Percentiles rank a stretch among this genome's conserved stretches.
These are phyloP conservation scores for Mimosa bimucronata DNA, from an alignment of 306 rosid genomes.

Conservation along the genomic window DNA sequence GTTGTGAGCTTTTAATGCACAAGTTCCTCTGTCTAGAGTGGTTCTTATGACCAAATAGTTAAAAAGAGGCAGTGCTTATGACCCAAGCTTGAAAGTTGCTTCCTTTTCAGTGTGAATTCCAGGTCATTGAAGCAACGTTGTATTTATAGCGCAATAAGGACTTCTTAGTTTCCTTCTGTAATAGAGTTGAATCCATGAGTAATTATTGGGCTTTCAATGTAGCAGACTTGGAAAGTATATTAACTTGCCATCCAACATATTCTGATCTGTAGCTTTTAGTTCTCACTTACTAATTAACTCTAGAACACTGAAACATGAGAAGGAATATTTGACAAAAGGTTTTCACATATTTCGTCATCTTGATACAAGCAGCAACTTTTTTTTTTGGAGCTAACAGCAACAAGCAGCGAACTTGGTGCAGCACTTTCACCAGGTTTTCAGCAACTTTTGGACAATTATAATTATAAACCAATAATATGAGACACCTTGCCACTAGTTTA, in stretches of 20 bases:
- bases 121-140: constrained; percentile 15
- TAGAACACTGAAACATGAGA: neutral
- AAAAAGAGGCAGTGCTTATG: neutral
- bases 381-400: too few relatives aligned
- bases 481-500: too few relatives aligned
- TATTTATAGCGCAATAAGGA: neutral
- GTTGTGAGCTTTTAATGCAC: neutral
- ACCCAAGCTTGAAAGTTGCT: neutral
- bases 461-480: too few relatives aligned
- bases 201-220: neutral
- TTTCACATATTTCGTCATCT: too few relatives aligned
- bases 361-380: too few relatives aligned
- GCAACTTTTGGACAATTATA: too few relatives aligned
- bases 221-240: neutral
- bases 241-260: neutral
- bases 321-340: neutral
- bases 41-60: neutral
- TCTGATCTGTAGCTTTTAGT: too few relatives aligned
- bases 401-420: too few relatives aligned
- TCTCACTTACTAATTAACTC: too few relatives aligned
- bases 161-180: neutral
- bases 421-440: too few relatives aligned
- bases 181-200: neutral
- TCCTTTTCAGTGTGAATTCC: neutral
- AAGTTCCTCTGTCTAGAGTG: neutral